Conservation (phyloP, 2,329 filamentous ascomycete species). For the Aspergillus pseudoviridinutans region DNA sequence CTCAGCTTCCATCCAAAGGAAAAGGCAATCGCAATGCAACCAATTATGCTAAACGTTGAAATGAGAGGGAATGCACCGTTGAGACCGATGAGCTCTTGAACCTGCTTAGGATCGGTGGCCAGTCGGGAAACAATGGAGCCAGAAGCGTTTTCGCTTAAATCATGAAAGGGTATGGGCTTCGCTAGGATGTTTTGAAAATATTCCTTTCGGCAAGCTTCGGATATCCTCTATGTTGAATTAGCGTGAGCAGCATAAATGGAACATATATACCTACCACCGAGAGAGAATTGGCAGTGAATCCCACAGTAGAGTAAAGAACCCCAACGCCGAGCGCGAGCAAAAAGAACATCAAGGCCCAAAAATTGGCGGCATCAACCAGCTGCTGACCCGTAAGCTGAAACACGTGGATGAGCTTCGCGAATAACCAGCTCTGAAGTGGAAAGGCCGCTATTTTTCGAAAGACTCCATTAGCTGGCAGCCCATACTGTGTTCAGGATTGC, state of each 20-base stretch:
- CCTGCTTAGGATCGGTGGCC: slow-evolving; percentile 47
- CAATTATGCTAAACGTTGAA: slow-evolving; percentile 62
- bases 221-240: slow-evolving; percentile 18
- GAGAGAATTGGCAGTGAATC: slow-evolving; percentile 43
- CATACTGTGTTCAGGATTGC: too few relatives aligned
- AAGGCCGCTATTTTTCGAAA: slow-evolving; percentile 17
- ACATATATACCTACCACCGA: slow-evolving; percentile 34
- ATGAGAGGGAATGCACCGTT: slow-evolving; percentile 53
- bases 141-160: slow-evolving; percentile 44
- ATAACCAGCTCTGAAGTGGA: slow-evolving; percentile 39
- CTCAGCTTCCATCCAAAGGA: slow-evolving; percentile 74
- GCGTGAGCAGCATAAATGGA: slow-evolving; percentile 5
- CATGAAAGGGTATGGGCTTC: slow-evolving; percentile 43
- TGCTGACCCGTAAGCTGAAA: slow-evolving; percentile 42
- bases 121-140: slow-evolving; percentile 47
- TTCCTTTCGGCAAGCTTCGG: slow-evolving; percentile 42
- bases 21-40: slow-evolving; percentile 64
- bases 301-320: slow-evolving; percentile 43
- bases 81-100: slow-evolving; percentile 49
- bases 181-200: slow-evolving; percentile 45
- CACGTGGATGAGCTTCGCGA: slow-evolving; percentile 46
- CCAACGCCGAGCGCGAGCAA: slow-evolving; percentile 48
- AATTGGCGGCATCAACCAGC: slow-evolving; percentile 43
- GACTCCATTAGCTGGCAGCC: too few relatives aligned
- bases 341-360: slow-evolving; percentile 55